phyloP scores from a whole-genome alignment of 202 grass and related monocot genomes.

The Dendrocalamus latiflorus region DNA sequence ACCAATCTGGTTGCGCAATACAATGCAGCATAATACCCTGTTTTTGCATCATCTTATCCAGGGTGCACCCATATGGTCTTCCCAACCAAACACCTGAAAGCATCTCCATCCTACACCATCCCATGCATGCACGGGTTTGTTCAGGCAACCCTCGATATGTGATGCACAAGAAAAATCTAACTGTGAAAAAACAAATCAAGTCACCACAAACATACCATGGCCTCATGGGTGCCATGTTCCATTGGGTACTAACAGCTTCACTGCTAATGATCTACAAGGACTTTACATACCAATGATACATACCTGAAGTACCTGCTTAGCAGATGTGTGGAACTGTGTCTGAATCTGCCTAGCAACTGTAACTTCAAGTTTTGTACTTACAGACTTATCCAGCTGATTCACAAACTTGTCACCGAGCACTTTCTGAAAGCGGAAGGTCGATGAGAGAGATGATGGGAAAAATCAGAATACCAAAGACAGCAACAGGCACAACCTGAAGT shows the following conservation, averaged over 20 bases:
- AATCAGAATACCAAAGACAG: background rate
- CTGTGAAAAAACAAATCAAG: background rate
- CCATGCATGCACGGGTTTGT: background rate
- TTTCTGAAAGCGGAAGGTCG: conserved; percentile 40
- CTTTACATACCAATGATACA: background rate
- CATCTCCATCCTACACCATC: background rate
- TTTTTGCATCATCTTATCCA: conserved; percentile 5
- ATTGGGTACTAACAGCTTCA: background rate
- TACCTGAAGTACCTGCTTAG: conserved; percentile 85
- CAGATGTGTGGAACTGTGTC: conserved; percentile 71
- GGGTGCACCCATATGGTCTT: background rate
- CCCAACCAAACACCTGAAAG: background rate
- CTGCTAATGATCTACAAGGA: background rate
- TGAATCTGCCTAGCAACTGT: conserved; percentile 77
- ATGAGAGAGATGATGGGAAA: conserved; percentile 2
- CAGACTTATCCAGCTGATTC: conserved; percentile 84
- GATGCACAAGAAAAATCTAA: background rate
- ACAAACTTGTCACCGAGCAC: conserved; percentile 75
- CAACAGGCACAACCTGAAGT: conserved; percentile 64
- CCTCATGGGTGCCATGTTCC: background rate
- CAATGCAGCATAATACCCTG: background rate
- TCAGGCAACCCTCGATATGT: background rate
- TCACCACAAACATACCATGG: background rate
- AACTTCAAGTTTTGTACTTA: conserved; percentile 73
- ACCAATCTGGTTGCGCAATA: background rate